phyloP scores from a whole-genome alignment of 2,329 filamentous ascomycete species.

The Mycosphaerella sp. region DNA sequence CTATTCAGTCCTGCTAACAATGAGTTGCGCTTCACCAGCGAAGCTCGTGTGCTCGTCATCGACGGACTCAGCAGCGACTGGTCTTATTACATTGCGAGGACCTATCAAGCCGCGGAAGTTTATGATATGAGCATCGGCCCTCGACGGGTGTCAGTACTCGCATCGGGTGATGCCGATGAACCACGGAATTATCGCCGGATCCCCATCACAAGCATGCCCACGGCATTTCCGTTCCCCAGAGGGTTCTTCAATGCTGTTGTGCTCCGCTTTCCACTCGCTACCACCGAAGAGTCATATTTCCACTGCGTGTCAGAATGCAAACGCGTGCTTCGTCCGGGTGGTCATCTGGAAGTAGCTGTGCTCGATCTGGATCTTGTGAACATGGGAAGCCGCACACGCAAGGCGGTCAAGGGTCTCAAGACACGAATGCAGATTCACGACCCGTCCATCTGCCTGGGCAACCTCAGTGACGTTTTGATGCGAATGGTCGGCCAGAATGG shows the following conservation, averaged over 20 bases:
- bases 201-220: slow-evolving; percentile 55
- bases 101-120: slow-evolving; percentile 66
- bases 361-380: slow-evolving; percentile 76
- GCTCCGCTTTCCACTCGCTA: slow-evolving; percentile 67
- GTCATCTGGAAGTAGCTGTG: slow-evolving; percentile 71
- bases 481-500: slow-evolving; percentile 61
- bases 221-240: slow-evolving; percentile 67
- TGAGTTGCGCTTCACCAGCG: slow-evolving; percentile 53
- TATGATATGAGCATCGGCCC: slow-evolving; percentile 50
- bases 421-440: slow-evolving; percentile 59
- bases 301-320: slow-evolving; percentile 68
- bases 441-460: slow-evolving; percentile 53
- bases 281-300: slow-evolving; percentile 61
- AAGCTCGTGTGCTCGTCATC: slow-evolving; percentile 66
- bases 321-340: slow-evolving; percentile 69
- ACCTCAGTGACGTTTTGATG: slow-evolving; percentile 52
- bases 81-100: slow-evolving; percentile 79
- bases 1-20: slow-evolving; percentile 74
- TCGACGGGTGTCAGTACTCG: slow-evolving; percentile 1
- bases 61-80: slow-evolving; percentile 86
- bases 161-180: slow-evolving; percentile 23
- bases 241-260: slow-evolving; percentile 72
- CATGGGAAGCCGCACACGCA: slow-evolving; percentile 66
- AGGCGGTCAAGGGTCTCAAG: slow-evolving; percentile 64
- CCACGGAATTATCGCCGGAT: slow-evolving; percentile 67